Conservation (phyloP, 1,284 basidiomycete genomes). For the Ganoderma multipileum region DNA sequence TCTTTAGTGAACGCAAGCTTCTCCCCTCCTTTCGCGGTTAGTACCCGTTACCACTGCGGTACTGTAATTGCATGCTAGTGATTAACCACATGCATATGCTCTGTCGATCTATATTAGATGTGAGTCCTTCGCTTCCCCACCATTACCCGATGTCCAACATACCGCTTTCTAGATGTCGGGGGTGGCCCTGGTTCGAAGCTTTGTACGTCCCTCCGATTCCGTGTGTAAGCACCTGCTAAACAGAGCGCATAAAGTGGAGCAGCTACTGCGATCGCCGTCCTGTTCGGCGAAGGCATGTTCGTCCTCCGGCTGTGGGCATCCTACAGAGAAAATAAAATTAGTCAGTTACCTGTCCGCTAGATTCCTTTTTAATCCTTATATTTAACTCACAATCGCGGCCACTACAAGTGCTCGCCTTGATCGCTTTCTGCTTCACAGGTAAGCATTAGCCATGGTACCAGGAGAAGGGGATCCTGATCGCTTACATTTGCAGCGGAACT, state of each 20-base stretch:
- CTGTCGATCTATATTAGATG: background rate
- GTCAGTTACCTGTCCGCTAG: background rate
- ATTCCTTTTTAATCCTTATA: background rate
- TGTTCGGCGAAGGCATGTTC: constrained; percentile 19
- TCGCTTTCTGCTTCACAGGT: constrained; percentile 11
- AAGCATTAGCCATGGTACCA: background rate
- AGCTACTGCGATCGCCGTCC: background rate
- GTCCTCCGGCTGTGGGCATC: constrained; percentile 14
- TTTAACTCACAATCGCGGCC: background rate
- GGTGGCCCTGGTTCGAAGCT: constrained; percentile 17
- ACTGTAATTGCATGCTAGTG: background rate
- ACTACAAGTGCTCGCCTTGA: constrained; percentile 7
- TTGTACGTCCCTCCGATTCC: constrained; percentile 5
- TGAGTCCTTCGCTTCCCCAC: background rate
- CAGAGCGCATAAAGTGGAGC: constrained; percentile 1
- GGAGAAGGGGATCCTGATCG: background rate
- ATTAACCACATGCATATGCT: background rate
- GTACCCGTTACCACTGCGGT: background rate
- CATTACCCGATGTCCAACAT: background rate
- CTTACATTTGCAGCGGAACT: background rate
- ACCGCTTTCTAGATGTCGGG: constrained; percentile 9
- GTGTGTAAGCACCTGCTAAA: background rate
- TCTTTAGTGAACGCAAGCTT: constrained; percentile 7
- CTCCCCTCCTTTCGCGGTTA: constrained; percentile 1
- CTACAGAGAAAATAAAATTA: constrained; percentile 11